Evolutionary conservation across 768 basidiomycete species (phyloP).

Genomic region (Fomitopsis serialis): DNA sequence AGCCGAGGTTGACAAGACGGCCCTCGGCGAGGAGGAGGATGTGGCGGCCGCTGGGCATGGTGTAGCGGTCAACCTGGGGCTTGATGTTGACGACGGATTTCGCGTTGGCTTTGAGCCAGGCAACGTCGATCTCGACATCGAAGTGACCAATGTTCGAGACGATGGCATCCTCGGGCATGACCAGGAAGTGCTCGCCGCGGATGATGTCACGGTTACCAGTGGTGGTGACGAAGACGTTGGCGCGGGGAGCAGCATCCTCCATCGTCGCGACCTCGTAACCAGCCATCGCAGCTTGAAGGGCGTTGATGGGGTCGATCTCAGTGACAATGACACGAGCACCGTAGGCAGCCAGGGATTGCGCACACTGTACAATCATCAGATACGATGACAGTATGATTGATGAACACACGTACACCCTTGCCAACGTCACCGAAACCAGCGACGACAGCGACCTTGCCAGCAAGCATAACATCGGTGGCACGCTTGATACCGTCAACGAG

Average conservation of each 20-base stretch:
- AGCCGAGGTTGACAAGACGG: slow-evolving; percentile 98
- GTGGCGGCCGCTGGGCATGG: slow-evolving; percentile 88
- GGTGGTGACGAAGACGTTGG: slow-evolving; percentile 95
- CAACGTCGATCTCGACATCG: slow-evolving; percentile 91
- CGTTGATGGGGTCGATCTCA: slow-evolving; percentile 99
- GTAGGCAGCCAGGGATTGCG: slow-evolving; percentile 95
- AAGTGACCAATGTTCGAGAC: slow-evolving; percentile 94
- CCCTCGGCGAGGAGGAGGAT: slow-evolving; percentile 97
- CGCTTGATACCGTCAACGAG: slow-evolving; percentile 99
- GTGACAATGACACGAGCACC: slow-evolving; percentile 95
- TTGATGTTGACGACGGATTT: slow-evolving; percentile 84
- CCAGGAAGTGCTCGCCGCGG: slow-evolving; percentile 82
- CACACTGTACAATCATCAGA: slow-evolving; percentile 56
- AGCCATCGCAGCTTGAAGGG: slow-evolving; percentile 98
- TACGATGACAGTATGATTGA: background rate
- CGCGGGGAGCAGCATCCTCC: slow-evolving; percentile 89
- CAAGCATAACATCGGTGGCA: slow-evolving; percentile 99
- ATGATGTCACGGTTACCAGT: slow-evolving; percentile 99
- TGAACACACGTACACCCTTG: slow-evolving; percentile 75
- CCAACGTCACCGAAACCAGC: slow-evolving; percentile 99
- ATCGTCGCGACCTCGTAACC: slow-evolving; percentile 98
- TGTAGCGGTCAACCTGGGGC: slow-evolving; percentile 98
- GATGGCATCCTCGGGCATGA: slow-evolving; percentile 97
- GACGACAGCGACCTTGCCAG: slow-evolving; percentile 98
- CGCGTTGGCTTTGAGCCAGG: slow-evolving; percentile 96